Conservation (phyloP, 2,329 filamentous ascomycete genomes). For the Rutstroemia sp. region DNA sequence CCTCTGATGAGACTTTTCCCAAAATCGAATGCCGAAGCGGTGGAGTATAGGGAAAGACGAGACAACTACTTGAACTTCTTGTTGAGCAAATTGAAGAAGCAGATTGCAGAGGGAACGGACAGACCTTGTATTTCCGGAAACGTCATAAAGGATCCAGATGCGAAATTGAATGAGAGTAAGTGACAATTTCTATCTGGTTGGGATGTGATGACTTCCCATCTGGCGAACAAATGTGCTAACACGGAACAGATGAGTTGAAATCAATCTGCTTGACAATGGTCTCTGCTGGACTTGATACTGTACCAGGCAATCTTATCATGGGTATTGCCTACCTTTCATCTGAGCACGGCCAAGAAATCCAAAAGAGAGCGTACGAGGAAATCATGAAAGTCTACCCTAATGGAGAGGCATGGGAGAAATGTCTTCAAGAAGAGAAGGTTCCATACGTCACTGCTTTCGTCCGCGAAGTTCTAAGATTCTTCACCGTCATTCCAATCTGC, state of each 20-base stretch:
- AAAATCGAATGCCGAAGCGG: constrained; percentile 53
- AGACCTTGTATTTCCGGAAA: constrained; percentile 63
- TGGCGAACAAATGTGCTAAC: constrained; percentile 33
- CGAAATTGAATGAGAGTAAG: constrained; percentile 58
- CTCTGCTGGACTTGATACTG: constrained; percentile 72
- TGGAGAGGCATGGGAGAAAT: constrained; percentile 69
- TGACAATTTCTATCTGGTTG: not conserved
- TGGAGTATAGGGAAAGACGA: constrained; percentile 58
- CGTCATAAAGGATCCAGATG: constrained; percentile 53
- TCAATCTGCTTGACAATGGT: constrained; percentile 80
- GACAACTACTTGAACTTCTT: constrained; percentile 58
- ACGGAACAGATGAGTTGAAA: constrained; percentile 59
- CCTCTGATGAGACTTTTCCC: constrained; percentile 61
- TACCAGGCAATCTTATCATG: constrained; percentile 74
- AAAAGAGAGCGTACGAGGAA: constrained; percentile 59
- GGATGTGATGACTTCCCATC: not conserved
- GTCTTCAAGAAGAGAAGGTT: constrained; percentile 65
- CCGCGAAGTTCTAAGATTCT: constrained; percentile 72
- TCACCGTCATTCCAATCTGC: constrained; percentile 72
- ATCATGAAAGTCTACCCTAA: constrained; percentile 66
- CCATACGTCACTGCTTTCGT: constrained; percentile 71
- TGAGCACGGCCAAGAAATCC: constrained; percentile 59
- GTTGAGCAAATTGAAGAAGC: constrained; percentile 51
- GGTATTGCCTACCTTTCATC: constrained; percentile 69
- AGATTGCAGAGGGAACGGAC: constrained; percentile 54